phyloP scores from a whole-genome alignment of 192 early-diverging fungal genomes.

The Backusella westeae region DNA sequence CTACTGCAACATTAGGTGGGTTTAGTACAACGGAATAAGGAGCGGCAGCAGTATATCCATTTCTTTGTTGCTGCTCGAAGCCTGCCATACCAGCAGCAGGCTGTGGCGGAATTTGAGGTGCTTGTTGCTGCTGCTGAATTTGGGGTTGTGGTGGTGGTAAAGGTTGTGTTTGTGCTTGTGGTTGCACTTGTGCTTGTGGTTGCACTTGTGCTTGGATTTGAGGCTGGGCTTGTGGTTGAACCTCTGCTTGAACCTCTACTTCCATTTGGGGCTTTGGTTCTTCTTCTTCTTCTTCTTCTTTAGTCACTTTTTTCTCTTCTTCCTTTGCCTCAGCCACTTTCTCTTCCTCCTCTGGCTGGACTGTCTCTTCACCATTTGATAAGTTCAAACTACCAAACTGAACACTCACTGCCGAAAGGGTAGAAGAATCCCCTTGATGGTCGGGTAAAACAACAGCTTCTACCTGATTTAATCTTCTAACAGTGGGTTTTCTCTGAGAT shows the following conservation, averaged over 20 bases:
- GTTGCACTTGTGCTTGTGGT: background rate
- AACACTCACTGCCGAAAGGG: constrained; percentile 18
- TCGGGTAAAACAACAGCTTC: constrained; percentile 30
- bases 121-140: too few relatives aligned
- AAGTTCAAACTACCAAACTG: constrained; percentile 33
- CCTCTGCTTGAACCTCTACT: background rate
- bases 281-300: background rate
- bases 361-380: constrained; percentile 6
- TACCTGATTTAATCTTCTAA: constrained; percentile 26
- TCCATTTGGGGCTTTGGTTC: background rate
- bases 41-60: background rate
- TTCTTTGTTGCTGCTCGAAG: constrained; percentile 1
- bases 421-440: background rate
- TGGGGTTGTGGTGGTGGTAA: background rate
- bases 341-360: background rate
- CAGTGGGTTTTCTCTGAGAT: background rate
- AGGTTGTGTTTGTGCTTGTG: background rate
- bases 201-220: background rate
- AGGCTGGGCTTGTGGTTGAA: background rate
- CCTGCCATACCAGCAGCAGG: constrained; percentile 1
- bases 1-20: background rate
- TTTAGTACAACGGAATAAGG: constrained; percentile 15
- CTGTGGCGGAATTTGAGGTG: background rate
- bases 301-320: background rate
- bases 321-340: background rate